Evolutionary conservation across 495 filamentous ascomycete species (phyloP).

Genomic region (Tuber borchii): DNA sequence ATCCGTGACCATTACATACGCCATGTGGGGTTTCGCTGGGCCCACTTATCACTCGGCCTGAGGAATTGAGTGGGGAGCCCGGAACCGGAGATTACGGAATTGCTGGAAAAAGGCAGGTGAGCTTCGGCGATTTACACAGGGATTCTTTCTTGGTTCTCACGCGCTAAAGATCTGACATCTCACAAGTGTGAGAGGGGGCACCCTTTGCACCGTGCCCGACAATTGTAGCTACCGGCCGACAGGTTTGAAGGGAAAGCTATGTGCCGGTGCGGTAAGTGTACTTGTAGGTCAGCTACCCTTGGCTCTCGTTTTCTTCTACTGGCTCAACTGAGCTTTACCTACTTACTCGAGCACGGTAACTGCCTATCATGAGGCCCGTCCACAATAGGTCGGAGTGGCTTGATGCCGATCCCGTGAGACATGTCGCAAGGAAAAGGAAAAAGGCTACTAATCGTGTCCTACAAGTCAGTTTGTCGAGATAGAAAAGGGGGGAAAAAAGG

Average conservation of each 20-base stretch:
- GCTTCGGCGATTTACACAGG: neutral
- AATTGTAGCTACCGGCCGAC: neutral
- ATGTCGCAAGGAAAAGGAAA: neutral
- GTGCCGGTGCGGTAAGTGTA: neutral
- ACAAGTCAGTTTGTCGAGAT: neutral
- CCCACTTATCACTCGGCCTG: neutral
- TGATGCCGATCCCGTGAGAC: neutral
- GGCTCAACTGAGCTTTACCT: neutral
- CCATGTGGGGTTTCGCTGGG: neutral
- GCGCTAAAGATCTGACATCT: neutral
- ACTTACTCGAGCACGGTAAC: neutral
- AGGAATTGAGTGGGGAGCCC: neutral
- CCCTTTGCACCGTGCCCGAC: neutral
- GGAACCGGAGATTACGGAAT: conserved; percentile 4
- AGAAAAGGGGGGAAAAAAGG: neutral
- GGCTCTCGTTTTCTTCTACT: neutral
- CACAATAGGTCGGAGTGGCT: neutral
- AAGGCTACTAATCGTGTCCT: neutral
- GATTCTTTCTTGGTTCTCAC: neutral
- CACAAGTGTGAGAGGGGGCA: neutral
- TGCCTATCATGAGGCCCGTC: neutral
- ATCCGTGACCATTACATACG: neutral
- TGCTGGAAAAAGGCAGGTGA: neutral
- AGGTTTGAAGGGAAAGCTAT: neutral
- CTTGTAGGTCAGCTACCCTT: neutral